Evolutionary conservation across 805 yeast species (phyloP), one percentile per base, ranked within the genome.

Genomic region (Cyberlindnera japonica): DNA sequence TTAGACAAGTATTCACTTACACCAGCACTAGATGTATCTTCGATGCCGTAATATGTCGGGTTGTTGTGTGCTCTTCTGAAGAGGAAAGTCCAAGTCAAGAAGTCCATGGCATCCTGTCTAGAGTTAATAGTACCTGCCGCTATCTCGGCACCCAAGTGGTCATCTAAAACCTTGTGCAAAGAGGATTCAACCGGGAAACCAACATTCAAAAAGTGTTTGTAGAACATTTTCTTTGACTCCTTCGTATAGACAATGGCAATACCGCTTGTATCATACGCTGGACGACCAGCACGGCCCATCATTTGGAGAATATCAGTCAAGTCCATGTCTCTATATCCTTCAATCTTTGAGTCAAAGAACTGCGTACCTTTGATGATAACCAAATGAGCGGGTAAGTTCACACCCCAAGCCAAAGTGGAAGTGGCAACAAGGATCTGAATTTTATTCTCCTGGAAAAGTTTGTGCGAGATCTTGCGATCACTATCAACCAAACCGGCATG

Each of bases 251-350:
- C 71, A 28, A 89, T 81, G 64, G 98, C 98, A 9, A 88, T 86
- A 69, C 99, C 99, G 58, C 77, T 81, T 35, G 79, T 78, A 49
- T 93, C 96, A 61, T 79, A 93, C 50, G 95, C 98, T 1, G 99
- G 99, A 64, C 99, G 80, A 63, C 99, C 99, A 15, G 99, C 99
- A 68, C 99, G 84, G 53, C 99, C 99, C 69, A 93, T 93, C 58
- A 93, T 93, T 68, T 93, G 99, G 42, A 95, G 81, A 32, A 93
- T 95, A 64, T 93, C 99, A 0, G 96, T 84, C 24, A 93, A 86
- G 3, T 97, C 98, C 45, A 95, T 70, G 58, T 93, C 99, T 12
- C 82, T 78, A 55, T 81, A 87, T 0, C 97, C 99, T 69, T 98
- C 99, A 39, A 83, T 83, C 59, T 90, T 87, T 0, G 98, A 74